Percentiles rank a stretch among this genome's conserved stretches.
Conservation (phyloP, 768 basidiomycete species). For the Russula sp. region DNA sequence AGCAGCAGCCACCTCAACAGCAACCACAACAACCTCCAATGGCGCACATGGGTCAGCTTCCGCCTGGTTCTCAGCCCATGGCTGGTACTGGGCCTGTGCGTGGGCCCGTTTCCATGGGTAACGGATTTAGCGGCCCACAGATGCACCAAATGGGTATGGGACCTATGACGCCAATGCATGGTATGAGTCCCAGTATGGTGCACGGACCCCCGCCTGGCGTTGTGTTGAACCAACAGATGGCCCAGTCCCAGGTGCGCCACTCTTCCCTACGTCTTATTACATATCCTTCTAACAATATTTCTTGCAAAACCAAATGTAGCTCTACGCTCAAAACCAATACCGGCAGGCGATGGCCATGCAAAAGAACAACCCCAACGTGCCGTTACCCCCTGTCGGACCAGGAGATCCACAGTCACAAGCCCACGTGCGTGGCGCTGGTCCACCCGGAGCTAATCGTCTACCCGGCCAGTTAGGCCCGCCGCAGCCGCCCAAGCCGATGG, state of each 20-base stretch:
- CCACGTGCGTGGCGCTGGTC: constrained; percentile 8
- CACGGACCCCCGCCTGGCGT: constrained; percentile 5
- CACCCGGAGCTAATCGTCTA: background rate
- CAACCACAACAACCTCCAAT: constrained; percentile 44
- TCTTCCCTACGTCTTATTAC: background rate
- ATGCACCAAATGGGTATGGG: constrained; percentile 17
- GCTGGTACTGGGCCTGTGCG: constrained; percentile 30
- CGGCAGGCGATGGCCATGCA: constrained; percentile 5
- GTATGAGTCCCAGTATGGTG: constrained; percentile 14
- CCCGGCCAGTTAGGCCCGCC: constrained; percentile 13
- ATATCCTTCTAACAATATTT: background rate
- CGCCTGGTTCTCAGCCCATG: constrained; percentile 32
- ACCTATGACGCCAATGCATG: constrained; percentile 16
- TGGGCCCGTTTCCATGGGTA: constrained; percentile 34
- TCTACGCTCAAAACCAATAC: constrained; percentile 9
- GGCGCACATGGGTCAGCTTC: constrained; percentile 33
- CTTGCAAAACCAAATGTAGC: background rate
- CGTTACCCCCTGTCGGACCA: background rate
- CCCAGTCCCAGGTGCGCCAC: background rate
- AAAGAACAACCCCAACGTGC: constrained; percentile 5
- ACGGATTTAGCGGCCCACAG: constrained; percentile 10
- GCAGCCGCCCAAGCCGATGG: constrained; percentile 16
- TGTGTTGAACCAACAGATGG: constrained; percentile 13
- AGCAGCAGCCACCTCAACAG: constrained; percentile 47
- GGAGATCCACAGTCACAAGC: constrained; percentile 1